These are phyloP conservation scores for Linnemannia schmuckeri DNA, from an alignment of 192 early-diverging fungal genomes.

Conservation along the genomic window DNA sequence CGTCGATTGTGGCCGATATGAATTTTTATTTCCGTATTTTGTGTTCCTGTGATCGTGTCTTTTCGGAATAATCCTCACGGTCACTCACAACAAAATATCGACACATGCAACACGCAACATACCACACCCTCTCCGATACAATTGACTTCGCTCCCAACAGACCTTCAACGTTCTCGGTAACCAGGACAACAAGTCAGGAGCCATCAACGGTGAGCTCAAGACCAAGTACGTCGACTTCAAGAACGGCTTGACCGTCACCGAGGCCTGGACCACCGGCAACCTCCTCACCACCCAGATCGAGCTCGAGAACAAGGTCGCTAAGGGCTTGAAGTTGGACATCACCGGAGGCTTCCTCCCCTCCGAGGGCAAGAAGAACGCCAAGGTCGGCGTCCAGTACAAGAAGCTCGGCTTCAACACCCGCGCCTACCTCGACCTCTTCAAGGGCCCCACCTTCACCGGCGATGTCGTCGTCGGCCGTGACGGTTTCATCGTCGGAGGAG, in stretches of 20 bases:
- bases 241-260: slow-evolving; percentile 94
- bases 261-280: slow-evolving; percentile 96
- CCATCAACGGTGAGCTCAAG: slow-evolving; percentile 95
- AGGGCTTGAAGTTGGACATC: slow-evolving; percentile 95
- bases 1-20: background rate
- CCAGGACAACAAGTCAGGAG: slow-evolving; percentile 94
- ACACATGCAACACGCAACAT: background rate
- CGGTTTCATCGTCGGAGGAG: slow-evolving; percentile 91
- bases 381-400: slow-evolving; percentile 91
- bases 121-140: background rate
- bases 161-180: slow-evolving; percentile 68
- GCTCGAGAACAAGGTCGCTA: slow-evolving; percentile 91
- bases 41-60: slow-evolving; percentile 19
- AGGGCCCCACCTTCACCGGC: slow-evolving; percentile 88
- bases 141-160: slow-evolving; percentile 11
- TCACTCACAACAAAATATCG: background rate
- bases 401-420: slow-evolving; percentile 92
- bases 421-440: slow-evolving; percentile 91
- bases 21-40: slow-evolving; percentile 2
- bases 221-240: slow-evolving; percentile 95
- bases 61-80: slow-evolving; percentile 18
- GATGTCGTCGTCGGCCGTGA: slow-evolving; percentile 90
- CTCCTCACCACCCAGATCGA: slow-evolving; percentile 92
- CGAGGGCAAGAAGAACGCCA: slow-evolving; percentile 82
- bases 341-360: slow-evolving; percentile 85